Evolutionary conservation across 1,284 basidiomycete species (phyloP).

Genomic region (Melampsora americana): DNA sequence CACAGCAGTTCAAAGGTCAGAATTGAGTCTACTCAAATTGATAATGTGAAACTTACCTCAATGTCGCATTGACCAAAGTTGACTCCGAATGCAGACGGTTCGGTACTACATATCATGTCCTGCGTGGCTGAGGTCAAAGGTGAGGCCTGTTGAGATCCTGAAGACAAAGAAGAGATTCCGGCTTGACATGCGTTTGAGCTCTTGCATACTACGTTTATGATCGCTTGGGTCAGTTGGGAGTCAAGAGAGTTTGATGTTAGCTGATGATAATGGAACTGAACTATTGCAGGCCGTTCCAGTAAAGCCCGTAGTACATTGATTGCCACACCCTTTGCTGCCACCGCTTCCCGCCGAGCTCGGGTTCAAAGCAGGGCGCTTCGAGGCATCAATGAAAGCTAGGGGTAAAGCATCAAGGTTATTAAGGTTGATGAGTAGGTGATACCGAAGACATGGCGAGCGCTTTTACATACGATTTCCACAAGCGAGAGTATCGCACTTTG

Average conservation of each 20-base stretch:
- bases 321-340: constrained; percentile 22
- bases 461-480: constrained; percentile 33
- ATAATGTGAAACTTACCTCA: constrained; percentile 12
- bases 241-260: neutral
- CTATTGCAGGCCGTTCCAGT: constrained; percentile 36
- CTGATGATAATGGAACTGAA: neutral
- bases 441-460: neutral
- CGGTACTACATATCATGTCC: constrained; percentile 33
- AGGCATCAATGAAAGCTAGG: constrained; percentile 10
- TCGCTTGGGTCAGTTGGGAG: neutral
- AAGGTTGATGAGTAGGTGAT: neutral
- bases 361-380: constrained; percentile 5
- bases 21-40: neutral
- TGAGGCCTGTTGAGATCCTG: neutral
- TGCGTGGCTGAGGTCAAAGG: neutral
- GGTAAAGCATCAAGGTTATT: neutral
- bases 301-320: constrained; percentile 29
- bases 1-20: neutral
- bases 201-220: constrained; percentile 24
- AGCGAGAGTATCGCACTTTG: constrained; percentile 14
- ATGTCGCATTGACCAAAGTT: constrained; percentile 36
- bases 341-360: constrained; percentile 3
- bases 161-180: constrained; percentile 11
- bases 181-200: constrained; percentile 18
- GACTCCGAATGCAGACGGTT: constrained; percentile 26